Conservation (phyloP, 441 rosid genomes). For the Populus hybrid region DNA sequence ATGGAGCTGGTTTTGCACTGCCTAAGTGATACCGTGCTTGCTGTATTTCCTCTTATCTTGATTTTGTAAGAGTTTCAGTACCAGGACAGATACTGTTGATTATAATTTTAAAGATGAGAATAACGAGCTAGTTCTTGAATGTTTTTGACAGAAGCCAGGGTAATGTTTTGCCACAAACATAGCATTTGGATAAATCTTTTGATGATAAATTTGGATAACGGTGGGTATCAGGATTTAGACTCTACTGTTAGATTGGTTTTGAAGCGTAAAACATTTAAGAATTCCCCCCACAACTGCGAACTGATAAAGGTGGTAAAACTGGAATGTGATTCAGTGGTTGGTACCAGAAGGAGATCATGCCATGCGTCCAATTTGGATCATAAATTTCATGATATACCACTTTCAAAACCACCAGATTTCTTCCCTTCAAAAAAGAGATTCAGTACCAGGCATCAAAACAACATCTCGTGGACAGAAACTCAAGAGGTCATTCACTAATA, state of each 20-base stretch:
- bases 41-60: constrained; percentile 22
- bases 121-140: constrained; percentile 11
- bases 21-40: not conserved
- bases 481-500: not conserved
- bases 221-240: not conserved
- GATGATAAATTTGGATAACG: not conserved
- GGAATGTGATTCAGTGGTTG: not conserved
- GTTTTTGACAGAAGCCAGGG: constrained; percentile 13
- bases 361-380: not conserved
- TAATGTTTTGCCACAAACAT: not conserved
- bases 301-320: not conserved
- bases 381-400: not conserved
- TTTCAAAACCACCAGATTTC: not conserved
- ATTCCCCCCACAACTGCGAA: not conserved
- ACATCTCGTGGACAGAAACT: not conserved
- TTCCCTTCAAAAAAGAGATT: not conserved
- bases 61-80: constrained; percentile 18
- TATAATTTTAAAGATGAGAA: constrained; percentile 6
- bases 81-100: constrained; percentile 10
- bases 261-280: not conserved
- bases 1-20: constrained; percentile 22
- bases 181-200: not conserved
- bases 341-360: not conserved
- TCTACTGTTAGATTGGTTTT: not conserved
- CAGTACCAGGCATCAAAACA: not conserved